Percentiles rank a stretch among this genome's conserved stretches.
phyloP scores from a whole-genome alignment of 2,329 filamentous ascomycete species.

The Penicillium sp. region DNA sequence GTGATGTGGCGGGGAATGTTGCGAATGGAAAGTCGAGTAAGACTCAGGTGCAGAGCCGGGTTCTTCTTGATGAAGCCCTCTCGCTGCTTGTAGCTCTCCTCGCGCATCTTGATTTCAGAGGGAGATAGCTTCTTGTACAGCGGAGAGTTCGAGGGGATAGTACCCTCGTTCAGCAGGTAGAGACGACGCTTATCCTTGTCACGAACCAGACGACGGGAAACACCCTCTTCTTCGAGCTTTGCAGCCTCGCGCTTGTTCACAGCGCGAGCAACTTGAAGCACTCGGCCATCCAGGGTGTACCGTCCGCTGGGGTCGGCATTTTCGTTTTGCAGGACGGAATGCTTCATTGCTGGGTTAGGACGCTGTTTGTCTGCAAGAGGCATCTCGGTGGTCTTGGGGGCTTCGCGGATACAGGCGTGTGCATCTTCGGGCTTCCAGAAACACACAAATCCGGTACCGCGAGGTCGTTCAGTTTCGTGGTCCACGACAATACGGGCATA shows the following conservation, averaged over 20 bases:
- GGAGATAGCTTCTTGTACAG: constrained; percentile 72
- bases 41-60: constrained; percentile 77
- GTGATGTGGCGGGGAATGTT: constrained; percentile 81
- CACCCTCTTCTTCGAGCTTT: constrained; percentile 66
- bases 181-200: constrained; percentile 87
- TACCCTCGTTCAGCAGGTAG: constrained; percentile 82
- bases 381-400: constrained; percentile 55
- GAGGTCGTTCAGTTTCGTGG: constrained; percentile 74
- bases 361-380: constrained; percentile 43
- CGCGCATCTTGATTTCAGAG: constrained; percentile 79
- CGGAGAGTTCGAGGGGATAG: constrained; percentile 69
- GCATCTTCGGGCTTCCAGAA: constrained; percentile 76
- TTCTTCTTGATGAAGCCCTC: constrained; percentile 89
- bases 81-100: constrained; percentile 79
- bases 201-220: constrained; percentile 57
- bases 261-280: constrained; percentile 77
- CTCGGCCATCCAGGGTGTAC: constrained; percentile 86
- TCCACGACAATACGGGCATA: constrained; percentile 93
- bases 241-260: constrained; percentile 78
- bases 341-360: constrained; percentile 53
- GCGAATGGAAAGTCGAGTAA: constrained; percentile 84
- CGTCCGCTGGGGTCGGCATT: constrained; percentile 72
- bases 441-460: constrained; percentile 91
- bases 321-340: constrained; percentile 85
- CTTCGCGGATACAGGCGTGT: constrained; percentile 67